These are phyloP conservation scores for Comarum palustre DNA, from an alignment of 306 rosid species.

Conservation along the genomic window DNA sequence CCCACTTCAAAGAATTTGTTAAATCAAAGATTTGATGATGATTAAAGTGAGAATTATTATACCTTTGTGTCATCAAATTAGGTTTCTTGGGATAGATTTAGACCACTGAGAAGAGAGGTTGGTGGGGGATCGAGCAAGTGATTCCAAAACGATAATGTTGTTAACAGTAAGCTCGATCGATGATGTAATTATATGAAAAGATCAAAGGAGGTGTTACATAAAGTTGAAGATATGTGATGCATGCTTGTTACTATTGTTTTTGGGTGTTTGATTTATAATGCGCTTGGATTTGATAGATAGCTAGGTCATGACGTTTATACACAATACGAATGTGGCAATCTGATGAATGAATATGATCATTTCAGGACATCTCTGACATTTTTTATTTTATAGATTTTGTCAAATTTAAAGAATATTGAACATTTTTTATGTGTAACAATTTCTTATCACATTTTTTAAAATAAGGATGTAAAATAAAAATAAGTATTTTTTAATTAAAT, in stretches of 20 bases:
- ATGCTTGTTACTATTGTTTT: constrained; percentile 18
- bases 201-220: constrained; percentile 7
- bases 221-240: constrained; percentile 21
- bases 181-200: background rate
- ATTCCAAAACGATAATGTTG: constrained; percentile 27
- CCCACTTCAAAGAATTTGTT: constrained; percentile 3
- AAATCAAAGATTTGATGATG: constrained; percentile 36
- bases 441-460: too few relatives aligned
- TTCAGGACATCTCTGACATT: too few relatives aligned
- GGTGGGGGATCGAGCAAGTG: constrained; percentile 24
- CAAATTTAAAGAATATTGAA: too few relatives aligned
- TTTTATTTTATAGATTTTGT: too few relatives aligned
- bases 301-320: too few relatives aligned
- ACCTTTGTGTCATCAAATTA: constrained; percentile 21
- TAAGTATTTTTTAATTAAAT: too few relatives aligned
- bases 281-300: constrained; percentile 17
- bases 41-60: constrained; percentile 31
- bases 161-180: background rate
- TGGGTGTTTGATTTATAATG: background rate
- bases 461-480: too few relatives aligned
- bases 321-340: too few relatives aligned
- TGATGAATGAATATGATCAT: too few relatives aligned
- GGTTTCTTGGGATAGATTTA: constrained; percentile 23
- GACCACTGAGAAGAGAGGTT: constrained; percentile 16
- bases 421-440: too few relatives aligned